These are phyloP conservation scores for Aureococcus anophagefferens DNA, from an alignment of 108 stramenopile genomes.

Conservation along the genomic window DNA sequence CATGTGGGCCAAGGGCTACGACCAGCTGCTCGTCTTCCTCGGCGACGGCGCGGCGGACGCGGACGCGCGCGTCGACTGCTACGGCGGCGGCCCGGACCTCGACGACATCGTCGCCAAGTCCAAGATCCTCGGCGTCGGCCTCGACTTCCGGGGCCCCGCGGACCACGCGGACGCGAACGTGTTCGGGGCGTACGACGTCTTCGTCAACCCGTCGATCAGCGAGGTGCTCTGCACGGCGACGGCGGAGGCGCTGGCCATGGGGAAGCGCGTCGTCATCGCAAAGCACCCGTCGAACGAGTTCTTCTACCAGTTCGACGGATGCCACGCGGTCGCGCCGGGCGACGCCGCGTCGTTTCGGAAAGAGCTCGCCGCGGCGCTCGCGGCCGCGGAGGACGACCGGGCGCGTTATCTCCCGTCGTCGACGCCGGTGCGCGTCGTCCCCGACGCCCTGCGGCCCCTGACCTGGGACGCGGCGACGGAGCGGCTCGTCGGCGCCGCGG, in stretches of 20 bases:
- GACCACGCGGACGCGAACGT: neutral
- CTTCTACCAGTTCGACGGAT: conserved; percentile 68
- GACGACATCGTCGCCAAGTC: conserved; percentile 31
- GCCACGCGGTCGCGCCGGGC: conserved; percentile 27
- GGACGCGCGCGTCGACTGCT: conserved; percentile 46
- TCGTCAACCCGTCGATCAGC: conserved; percentile 73
- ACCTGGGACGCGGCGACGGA: conserved; percentile 92
- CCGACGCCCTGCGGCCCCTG: conserved; percentile 17
- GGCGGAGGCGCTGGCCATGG: conserved; percentile 92
- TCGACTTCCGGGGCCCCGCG: neutral
- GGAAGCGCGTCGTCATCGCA: conserved; percentile 75
- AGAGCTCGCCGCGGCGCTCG: neutral
- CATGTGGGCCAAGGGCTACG: conserved; percentile 87
- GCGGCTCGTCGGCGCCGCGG: conserved; percentile 50
- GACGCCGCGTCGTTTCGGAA: neutral
- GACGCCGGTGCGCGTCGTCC: no score
- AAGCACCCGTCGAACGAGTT: conserved; percentile 77
- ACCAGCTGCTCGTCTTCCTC: conserved; percentile 59
- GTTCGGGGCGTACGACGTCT: conserved; percentile 58
- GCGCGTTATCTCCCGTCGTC: no score
- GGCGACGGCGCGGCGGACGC: neutral
- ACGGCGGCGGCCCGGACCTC: conserved; percentile 60
- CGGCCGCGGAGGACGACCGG: no score
- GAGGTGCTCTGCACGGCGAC: conserved; percentile 90
- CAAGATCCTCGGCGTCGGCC: neutral